A percentile compares a stretch with the other conserved stretches of the same genome.
Evolutionary conservation across 768 basidiomycete genomes (phyloP).

Genomic region (Coprinopsis strossmayeri): DNA sequence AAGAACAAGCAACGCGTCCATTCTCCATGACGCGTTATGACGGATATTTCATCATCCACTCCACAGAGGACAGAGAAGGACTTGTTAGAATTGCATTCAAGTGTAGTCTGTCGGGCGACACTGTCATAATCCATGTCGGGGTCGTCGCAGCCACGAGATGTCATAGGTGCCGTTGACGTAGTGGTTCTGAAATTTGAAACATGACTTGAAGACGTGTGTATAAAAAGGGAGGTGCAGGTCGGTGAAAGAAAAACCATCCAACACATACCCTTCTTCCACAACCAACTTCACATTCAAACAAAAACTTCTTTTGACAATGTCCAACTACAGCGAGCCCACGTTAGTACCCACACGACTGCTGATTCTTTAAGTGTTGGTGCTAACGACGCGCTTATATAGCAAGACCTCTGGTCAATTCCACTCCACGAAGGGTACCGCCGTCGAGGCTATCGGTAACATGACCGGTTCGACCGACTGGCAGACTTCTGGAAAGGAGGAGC

Average conservation of each 20-base stretch:
- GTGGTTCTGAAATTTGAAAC: no score
- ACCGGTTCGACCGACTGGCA: conserved; percentile 34
- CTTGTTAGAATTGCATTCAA: no score
- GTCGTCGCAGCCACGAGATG: no score
- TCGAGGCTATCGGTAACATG: conserved; percentile 33
- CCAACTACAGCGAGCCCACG: background rate
- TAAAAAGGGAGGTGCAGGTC: background rate
- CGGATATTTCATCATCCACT: background rate
- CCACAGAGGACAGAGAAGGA: background rate
- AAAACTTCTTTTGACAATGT: background rate
- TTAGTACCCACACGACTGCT: background rate
- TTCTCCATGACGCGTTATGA: background rate
- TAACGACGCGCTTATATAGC: no score
- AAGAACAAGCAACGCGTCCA: background rate
- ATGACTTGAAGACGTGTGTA: background rate
- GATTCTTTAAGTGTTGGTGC: no score
- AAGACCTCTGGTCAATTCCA: conserved; percentile 33
- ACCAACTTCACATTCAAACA: background rate
- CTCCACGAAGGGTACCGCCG: conserved; percentile 28
- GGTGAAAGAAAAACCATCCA: background rate
- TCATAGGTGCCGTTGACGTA: background rate
- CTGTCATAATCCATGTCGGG: background rate
- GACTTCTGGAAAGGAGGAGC: conserved; percentile 37
- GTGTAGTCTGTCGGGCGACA: background rate
- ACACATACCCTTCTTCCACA: background rate